Evolutionary conservation across 108 stramenopile species (phyloP), one percentile per base, ranked within the genome.

Genomic region (Fistulifera solaris): DNA sequence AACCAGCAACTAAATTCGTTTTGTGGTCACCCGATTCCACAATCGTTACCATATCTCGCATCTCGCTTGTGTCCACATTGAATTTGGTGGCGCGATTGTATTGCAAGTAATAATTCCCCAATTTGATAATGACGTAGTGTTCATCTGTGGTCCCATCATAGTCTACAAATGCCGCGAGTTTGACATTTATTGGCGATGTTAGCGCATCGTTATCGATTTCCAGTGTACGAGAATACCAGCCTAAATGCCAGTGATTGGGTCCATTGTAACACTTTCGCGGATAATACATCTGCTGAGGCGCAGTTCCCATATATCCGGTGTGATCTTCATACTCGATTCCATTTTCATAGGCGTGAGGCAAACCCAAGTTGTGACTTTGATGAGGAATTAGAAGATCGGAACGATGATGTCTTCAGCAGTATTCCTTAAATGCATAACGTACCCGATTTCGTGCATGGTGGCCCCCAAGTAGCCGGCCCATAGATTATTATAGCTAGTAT

Each of bases 31-130:
- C 11, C 3, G 6, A 19, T 17, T 21, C 19, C 19, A 22, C 22
- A 28, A 55, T 46, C 5, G 54, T 55, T 10, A 55, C 19, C 38
- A 40, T 38, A n/a, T 55, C 39, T 8, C 7, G 23, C 18, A 38
- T 24, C 25, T 55, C 54, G n/a, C 22, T 16, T 16, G 54, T 55
- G 25, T 55, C 54, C 14, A 19, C 22, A n/a, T 55, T 55, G 54
- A 55, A 40, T 11, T 21, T 22, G 4, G 38, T 55, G 8, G 35
- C 40, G 5, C 54, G 35, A 40, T 55, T 55, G 40, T 40, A 55
- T 23, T 38, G 40, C 38, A 55, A 13, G 16, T 40, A 55, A 22
- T 38, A 40, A 21, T 45, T 45, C 19, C 21, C 21, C 4, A 45
- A 38, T 17, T 27, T 24, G 49, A 59, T 25, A 11, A 45, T 21